Evolutionary conservation across 306 rosid genomes (phyloP), one percentile per base, ranked within the genome.

Genomic region (Vigna reflexopilosa): DNA sequence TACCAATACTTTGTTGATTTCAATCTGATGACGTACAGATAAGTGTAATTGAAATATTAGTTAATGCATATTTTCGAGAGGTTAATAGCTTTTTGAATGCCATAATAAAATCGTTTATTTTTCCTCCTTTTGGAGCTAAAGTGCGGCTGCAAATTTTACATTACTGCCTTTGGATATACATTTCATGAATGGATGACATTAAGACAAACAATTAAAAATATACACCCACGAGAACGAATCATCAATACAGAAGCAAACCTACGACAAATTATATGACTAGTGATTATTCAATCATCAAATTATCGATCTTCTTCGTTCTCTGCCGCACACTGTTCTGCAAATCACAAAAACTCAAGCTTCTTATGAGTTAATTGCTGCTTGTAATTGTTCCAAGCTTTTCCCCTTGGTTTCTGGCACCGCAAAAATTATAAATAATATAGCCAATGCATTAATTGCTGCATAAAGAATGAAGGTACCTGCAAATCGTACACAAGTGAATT

Each of bases 341-440:
- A 19, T 44, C 3, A 49, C 67, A 17, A 80, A 26, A 58, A 55
- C 38, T 38, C 48, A 57, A 9, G 30, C 50, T 55, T 45, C 54
- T 67, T 91, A 92, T 14, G 32, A 81, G 62, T 86, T 94, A 72
- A 94, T 90, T 59, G 85, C 85, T 67, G 92, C 92, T 88, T 94
- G 97, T 81, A 94, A 75, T 82, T 92, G 88, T 89, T 94, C 98
- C 82, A 94, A 86, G 79, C 97, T 89, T 80, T 83, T 89, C 32
- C 96, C 97, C 80, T 92, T 94, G 49, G 98, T 94, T 87, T 92
- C 96, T n/a, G 97, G 98, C 61, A 94, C 98, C 12, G 57, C 83
- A 12, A 72, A 26, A 75, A 73, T 68, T 72, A 94, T 85, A 84
- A 94, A 94, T 83, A 87, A 36, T 72, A 94, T 71, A n/a, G 88